A percentile compares a stretch with the other conserved stretches of the same genome.
These are phyloP conservation scores for Mucor plumbeus DNA, from an alignment of 371 early-diverging fungal species.

Conservation along the genomic window DNA sequence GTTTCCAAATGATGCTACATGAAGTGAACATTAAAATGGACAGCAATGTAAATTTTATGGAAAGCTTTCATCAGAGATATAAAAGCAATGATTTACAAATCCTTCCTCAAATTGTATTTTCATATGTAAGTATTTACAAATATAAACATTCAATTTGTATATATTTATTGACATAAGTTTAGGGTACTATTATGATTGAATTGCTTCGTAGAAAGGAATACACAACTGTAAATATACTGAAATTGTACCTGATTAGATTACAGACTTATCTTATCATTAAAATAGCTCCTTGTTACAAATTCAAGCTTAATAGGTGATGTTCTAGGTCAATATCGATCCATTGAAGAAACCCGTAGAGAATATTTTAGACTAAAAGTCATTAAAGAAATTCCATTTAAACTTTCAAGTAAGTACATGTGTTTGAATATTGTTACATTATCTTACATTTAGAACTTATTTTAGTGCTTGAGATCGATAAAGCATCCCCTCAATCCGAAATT, in stretches of 20 bases:
- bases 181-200: conserved; percentile 75
- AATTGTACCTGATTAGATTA: background rate
- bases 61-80: conserved; percentile 34
- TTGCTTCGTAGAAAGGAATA: conserved; percentile 76
- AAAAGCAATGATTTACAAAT: conserved; percentile 28
- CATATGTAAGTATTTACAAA: conserved; percentile 37
- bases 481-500: conserved; percentile 72
- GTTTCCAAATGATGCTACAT: conserved; percentile 58
- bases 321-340: conserved; percentile 58
- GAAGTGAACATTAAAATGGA: conserved; percentile 32
- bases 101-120: conserved; percentile 37
- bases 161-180: background rate
- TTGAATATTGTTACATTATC: background rate
- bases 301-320: conserved; percentile 68
- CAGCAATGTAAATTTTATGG: conserved; percentile 24
- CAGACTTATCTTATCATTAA: background rate
- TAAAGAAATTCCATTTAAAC: conserved; percentile 64
- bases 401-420: conserved; percentile 34
- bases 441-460: background rate
- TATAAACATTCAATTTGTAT: too few relatives aligned
- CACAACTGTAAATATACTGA: conserved; percentile 41
- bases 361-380: conserved; percentile 63
- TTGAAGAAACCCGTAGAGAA: conserved; percentile 70
- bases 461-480: conserved; percentile 43
- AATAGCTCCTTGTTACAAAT: conserved; percentile 56